These are phyloP conservation scores for Selenicereus undatus DNA, from an alignment of 148 eudicot genomes.

Conservation along the genomic window DNA sequence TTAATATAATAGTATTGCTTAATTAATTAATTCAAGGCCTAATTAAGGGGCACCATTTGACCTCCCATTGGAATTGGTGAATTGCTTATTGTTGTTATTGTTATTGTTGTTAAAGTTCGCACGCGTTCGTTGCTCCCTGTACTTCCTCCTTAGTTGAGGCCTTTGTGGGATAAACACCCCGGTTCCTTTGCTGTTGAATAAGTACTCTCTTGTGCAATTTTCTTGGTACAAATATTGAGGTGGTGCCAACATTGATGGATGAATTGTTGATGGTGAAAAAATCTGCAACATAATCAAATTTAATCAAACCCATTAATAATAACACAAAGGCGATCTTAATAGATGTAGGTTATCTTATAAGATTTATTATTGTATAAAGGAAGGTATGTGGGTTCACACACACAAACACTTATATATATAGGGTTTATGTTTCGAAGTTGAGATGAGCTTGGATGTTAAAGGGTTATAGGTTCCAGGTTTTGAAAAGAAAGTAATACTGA, in stretches of 20 bases:
- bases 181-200: constrained; percentile 59
- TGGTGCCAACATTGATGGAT: constrained; percentile 34
- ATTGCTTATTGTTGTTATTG: neutral
- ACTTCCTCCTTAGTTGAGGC: constrained; percentile 48
- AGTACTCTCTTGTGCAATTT: constrained; percentile 31
- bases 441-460: no score
- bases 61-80: constrained; percentile 5
- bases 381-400: no score
- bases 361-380: no score
- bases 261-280: constrained; percentile 25
- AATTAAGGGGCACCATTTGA: neutral
- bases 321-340: neutral
- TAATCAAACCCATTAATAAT: neutral
- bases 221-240: constrained; percentile 29
- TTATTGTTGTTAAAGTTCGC: constrained; percentile 28
- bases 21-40: neutral
- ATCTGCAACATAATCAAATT: neutral
- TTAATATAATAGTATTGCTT: neutral
- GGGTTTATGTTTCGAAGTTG: no score
- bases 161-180: constrained; percentile 83
- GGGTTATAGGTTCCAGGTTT: no score
- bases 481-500: no score
- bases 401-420: no score
- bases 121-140: constrained; percentile 42
- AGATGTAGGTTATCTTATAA: neutral